Base-by-base conservation (phyloP, 1,139 yeast genomes). In the Williopsis jadinii region DNA sequence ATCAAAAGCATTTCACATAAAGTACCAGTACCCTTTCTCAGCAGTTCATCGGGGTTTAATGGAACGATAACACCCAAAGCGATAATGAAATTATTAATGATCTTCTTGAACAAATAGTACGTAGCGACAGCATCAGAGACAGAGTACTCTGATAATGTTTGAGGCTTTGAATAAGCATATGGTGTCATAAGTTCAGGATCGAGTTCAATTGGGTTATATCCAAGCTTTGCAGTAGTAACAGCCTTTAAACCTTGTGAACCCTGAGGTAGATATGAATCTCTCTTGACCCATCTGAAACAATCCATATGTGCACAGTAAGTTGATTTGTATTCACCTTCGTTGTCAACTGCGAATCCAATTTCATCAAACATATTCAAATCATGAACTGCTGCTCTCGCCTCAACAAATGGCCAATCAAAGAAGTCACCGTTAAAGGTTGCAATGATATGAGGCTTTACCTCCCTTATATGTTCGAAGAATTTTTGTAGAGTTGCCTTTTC, bases 41-140 rank as follows among this genome's bases (percentile, higher is more conserved):
- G 68, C 28, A 87, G 95, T 62, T 94, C 98, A 62, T 94, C 99
- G 0, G 98, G 98, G 54, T 90, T 88, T 51, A 94, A 68, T 0
- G 99, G 99, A 64, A 94, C 79, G 59, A 94, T 92, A 11, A 95
- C 87, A 63, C 97, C 90, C 47, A 94, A 76, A 3, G 98, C 94
- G 59, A 94, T 90, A 55, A 94, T 84, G 64, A 94, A 94, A 1
- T 98, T 98, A 63, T 90, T 97, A 36, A 94, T 97, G 59, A 92
- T 94, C 62, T 94, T 94, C 78, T 84, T 90, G 67, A 90, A 94
- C 39, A 94, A 70, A 61, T 94, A 94, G 59, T 90, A 94, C 1
- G 99, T 94, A 6, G 98, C 98, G 37, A 94, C 98, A 3, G 99
- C 99, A 72, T 94, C 99, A 43, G 98, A 94, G 26, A 94, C 99